Evolutionary conservation across 2,329 filamentous ascomycete genomes (phyloP), one percentile per base, ranked within the genome.

Genomic region (Sclerotiophoma versabilis): DNA sequence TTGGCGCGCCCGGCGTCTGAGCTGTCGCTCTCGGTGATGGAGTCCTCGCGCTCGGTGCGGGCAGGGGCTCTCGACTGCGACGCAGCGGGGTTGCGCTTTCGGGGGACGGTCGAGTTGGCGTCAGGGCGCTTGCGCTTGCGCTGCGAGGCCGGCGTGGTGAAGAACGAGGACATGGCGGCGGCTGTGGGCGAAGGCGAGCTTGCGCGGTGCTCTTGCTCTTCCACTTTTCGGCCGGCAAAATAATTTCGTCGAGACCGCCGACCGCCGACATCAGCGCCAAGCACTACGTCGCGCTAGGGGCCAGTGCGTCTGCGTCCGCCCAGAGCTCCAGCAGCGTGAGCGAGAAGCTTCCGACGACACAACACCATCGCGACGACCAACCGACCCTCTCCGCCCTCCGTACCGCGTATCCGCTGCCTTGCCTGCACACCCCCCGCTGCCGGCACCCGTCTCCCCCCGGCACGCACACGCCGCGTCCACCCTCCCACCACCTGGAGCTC

Each of bases 91-190:
- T 82, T 82, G 72, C 84, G 80, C 70, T 87, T 89, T 74, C 87
- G 87, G 2, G 85, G 83, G 5, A 75, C 76, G 44, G 86, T 82
- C 22, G 82, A 81, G 6, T 80, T 70, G 57, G 62, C 57, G 43
- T 78, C 69, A 30, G 73, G 52, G 54, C 93, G 84, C 82, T 98
- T 98, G 68, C 95, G 84, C 83, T 98, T 98, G 80, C 91, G 91
- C 71, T 93, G 89, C 44, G 90, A 89, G 33, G 90, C 89, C 5
- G 95, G 92, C 32, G 89, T 81, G 45, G 93, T 96, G 78, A 99
- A 99, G 78, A 98, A 99, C 32, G 93, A 96, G 70, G 93, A 96
- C 72, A 75, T 75, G 44, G 62, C 52, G 58, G 49, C 22, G 25
- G 39, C 47, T 53, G 29, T 41, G 42, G 36, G 17, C 42, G 45